Evolutionary conservation across 1,139 yeast species (phyloP).

Genomic region (Diutina mesorugosa): DNA sequence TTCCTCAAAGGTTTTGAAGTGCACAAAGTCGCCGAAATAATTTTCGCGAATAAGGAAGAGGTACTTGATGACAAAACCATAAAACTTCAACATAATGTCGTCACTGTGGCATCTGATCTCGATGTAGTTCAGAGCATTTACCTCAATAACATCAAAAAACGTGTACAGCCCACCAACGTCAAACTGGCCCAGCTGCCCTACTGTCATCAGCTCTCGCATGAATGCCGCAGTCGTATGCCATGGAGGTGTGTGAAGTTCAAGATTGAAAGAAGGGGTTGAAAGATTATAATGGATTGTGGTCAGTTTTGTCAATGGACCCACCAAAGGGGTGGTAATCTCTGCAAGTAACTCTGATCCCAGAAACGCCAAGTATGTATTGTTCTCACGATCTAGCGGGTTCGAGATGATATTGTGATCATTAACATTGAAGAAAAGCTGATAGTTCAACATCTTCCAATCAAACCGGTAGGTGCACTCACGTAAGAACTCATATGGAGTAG

Average conservation of each 20-base stretch:
- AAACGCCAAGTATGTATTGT: constrained; percentile 64
- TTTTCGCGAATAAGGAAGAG: constrained; percentile 73
- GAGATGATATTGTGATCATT: constrained; percentile 82
- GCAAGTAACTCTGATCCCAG: constrained; percentile 49
- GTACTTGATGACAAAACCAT: constrained; percentile 70
- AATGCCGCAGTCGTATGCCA: constrained; percentile 85
- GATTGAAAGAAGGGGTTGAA: constrained; percentile 45
- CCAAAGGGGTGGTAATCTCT: constrained; percentile 43
- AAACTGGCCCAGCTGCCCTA: constrained; percentile 57
- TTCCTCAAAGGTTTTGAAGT: constrained; percentile 79
- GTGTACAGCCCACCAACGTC: constrained; percentile 54
- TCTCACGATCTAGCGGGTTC: constrained; percentile 74
- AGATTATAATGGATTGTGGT: constrained; percentile 43
- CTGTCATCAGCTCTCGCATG: constrained; percentile 39
- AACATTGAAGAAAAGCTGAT: constrained; percentile 58
- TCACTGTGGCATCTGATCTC: constrained; percentile 53
- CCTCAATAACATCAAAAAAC: constrained; percentile 42
- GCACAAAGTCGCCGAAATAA: constrained; percentile 79
- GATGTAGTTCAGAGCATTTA: constrained; percentile 59
- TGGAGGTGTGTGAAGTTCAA: constrained; percentile 67
- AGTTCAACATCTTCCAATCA: constrained; percentile 45
- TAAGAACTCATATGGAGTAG: constrained; percentile 61
- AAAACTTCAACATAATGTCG: constrained; percentile 54
- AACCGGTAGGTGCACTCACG: constrained; percentile 56
- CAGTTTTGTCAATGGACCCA: constrained; percentile 43